Evolutionary conservation across 139 green algal species (phyloP).

Genomic region (Chlamydomonas urium): DNA sequence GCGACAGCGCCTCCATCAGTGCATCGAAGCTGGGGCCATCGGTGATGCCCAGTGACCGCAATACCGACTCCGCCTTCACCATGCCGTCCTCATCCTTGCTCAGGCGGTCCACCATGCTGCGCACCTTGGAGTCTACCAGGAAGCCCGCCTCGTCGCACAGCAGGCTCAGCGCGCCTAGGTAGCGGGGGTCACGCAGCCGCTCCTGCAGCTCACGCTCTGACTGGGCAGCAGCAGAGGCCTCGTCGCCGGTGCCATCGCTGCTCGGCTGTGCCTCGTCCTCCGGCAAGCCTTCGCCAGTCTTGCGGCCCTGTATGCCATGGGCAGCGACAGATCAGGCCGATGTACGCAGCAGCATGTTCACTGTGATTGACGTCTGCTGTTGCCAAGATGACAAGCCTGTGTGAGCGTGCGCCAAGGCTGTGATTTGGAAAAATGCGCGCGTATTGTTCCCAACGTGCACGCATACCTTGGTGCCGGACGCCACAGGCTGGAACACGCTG

Average conservation of each 20-base stretch:
- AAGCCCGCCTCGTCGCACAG: slow-evolving; percentile 73
- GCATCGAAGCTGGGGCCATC: slow-evolving; percentile 50
- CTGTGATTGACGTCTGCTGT: no score
- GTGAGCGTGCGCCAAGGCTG: no score
- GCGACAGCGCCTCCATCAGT: slow-evolving; percentile 58
- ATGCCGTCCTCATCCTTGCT: slow-evolving; percentile 41
- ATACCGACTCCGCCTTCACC: slow-evolving; percentile 47
- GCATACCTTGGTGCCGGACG: no score
- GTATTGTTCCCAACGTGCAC: no score
- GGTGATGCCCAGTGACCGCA: slow-evolving; percentile 56
- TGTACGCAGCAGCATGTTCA: no score
- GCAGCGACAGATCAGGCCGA: neutral
- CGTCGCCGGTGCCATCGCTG: no score
- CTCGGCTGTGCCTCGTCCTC: slow-evolving; percentile 16
- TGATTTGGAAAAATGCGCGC: no score
- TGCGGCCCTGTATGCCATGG: neutral
- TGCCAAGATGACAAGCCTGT: no score
- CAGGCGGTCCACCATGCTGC: slow-evolving; percentile 7
- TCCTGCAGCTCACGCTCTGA: slow-evolving; percentile 29
- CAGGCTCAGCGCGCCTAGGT: slow-evolving; percentile 54
- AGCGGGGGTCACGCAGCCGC: slow-evolving; percentile 28
- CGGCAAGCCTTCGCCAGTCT: slow-evolving; percentile 2
- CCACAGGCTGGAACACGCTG: slow-evolving; percentile 55
- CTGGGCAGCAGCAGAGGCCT: neutral
- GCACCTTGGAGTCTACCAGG: slow-evolving; percentile 56